A percentile compares a stretch with the other conserved stretches of the same genome.
phyloP scores from a whole-genome alignment of 1,284 basidiomycete genomes.

The Cryptococcus wingfieldii region DNA sequence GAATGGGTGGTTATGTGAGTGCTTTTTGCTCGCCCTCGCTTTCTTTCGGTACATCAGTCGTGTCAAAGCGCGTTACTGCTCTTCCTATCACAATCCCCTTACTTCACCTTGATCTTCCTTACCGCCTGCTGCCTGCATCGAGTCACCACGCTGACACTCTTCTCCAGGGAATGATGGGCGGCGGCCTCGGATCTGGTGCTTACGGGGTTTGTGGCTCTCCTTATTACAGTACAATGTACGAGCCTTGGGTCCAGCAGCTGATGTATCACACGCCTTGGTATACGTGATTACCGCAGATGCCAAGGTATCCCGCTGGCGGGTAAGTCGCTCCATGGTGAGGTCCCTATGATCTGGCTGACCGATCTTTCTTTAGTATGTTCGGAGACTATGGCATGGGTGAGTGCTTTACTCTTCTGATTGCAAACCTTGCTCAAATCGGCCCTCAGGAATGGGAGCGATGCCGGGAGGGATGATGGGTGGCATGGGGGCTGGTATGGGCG shows the following conservation, averaged over 20 bases:
- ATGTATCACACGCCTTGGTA: conserved; percentile 37
- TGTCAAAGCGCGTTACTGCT: not conserved
- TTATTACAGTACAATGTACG: conserved; percentile 12
- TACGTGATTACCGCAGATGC: conserved; percentile 26
- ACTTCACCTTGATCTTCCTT: not conserved
- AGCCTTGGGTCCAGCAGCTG: conserved; percentile 33
- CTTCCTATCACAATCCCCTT: not conserved
- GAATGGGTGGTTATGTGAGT: conserved; percentile 27
- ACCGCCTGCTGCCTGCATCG: too few species aligned
- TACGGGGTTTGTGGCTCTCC: conserved; percentile 33
- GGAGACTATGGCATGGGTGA: conserved; percentile 34
- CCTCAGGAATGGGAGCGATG: conserved; percentile 26
- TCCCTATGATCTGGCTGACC: conserved; percentile 1
- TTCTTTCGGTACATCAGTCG: not conserved
- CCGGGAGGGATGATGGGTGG: conserved; percentile 37
- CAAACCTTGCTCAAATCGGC: too few species aligned
- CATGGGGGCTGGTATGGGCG: conserved; percentile 30
- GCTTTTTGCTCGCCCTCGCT: not conserved
- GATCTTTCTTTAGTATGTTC: conserved; percentile 21
- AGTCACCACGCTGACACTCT: not conserved
- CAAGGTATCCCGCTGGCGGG: conserved; percentile 42
- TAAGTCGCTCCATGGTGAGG: conserved; percentile 15
- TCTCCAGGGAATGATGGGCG: conserved; percentile 35
- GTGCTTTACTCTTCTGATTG: too few species aligned
- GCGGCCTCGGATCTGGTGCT: conserved; percentile 36